Evolutionary conservation across 768 basidiomycete genomes (phyloP), one percentile per base, ranked within the genome.

Genomic region (Kwoniella shandongensis): DNA sequence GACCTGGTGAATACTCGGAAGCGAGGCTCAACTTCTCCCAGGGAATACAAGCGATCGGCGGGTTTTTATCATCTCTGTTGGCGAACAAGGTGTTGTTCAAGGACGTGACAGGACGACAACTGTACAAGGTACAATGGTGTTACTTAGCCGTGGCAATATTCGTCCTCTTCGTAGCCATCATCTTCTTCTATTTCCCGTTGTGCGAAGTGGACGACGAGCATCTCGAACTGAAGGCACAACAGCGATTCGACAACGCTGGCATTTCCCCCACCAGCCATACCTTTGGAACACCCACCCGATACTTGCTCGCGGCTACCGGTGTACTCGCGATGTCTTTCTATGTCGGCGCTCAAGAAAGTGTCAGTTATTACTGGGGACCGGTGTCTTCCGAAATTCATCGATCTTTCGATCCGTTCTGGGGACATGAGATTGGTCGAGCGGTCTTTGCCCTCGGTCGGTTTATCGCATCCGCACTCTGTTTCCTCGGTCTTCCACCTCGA

Each of bases 81-180:
- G 70, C 74, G 1, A 42, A 59, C 23, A 58, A 63, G 32, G 72
- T 62, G 11, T 42, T 76, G 13, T 70, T 73, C 52, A 32, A 30
- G 6, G 45, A 57, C 8, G 44, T 72, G 15, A 41, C 36, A 41
- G 59, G 58, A n/a, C 32, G 23, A 12, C 49, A 61, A n/a, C 49
- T 73, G 26, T 71, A 74, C 64, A 61, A 67, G 11, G 66, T 71
- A 5, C 72, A 76, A 54, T 76, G 72, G 72, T 70, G 66, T 39
- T 76, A 76, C 48, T 62, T 76, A 44, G 70, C 69, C n/a, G 63
- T 76, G 1, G 62, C 70, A 8, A 54, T 76, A 1, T 74, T 73
- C 29, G 74, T 70, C n/a, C 60, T 71, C 35, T 45, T 61, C 23
- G 61, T 76, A 12, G 72, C 72, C 7, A 65, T 70, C 3, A 53